Conservation (phyloP, 1,139 yeast species). For the Suhomyces anneliseae region DNA sequence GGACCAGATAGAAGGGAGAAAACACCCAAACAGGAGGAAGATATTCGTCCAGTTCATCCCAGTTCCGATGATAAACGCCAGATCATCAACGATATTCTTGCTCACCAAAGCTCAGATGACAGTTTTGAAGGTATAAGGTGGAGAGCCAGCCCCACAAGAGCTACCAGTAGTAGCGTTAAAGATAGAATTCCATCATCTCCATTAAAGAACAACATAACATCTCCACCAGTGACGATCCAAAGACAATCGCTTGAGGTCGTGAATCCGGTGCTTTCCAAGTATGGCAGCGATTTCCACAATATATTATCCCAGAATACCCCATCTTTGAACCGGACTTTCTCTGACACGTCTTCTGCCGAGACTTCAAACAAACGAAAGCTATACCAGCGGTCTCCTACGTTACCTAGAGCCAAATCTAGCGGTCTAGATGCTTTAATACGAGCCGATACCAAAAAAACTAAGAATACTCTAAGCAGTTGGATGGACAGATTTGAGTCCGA, state of each 20-base stretch:
- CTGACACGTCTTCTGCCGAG: constrained; percentile 26
- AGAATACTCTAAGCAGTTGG: constrained; percentile 29
- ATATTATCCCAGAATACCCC: constrained; percentile 26
- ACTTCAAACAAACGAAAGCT: constrained; percentile 8
- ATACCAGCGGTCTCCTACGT: constrained; percentile 20
- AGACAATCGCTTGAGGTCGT: constrained; percentile 23
- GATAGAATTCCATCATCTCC: constrained; percentile 36
- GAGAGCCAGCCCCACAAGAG: constrained; percentile 34
- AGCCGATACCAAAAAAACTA: constrained; percentile 5
- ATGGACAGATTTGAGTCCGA: constrained; percentile 32
- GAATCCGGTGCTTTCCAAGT: constrained; percentile 38
- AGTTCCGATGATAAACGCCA: constrained; percentile 5
- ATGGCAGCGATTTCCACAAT: constrained; percentile 35
- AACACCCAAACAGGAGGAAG: neutral
- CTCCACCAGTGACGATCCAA: constrained; percentile 12
- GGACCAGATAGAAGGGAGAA: neutral
- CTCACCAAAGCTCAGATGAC: constrained; percentile 45
- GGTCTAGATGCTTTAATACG: constrained; percentile 20
- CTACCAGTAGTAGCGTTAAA: neutral
- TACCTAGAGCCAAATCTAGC: constrained; percentile 32
- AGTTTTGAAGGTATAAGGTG: constrained; percentile 49
- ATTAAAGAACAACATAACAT: constrained; percentile 23
- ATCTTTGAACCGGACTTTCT: constrained; percentile 23
- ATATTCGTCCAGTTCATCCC: neutral
- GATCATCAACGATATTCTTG: constrained; percentile 6